Evolutionary conservation across 495 filamentous ascomycete species (phyloP), one percentile per base, ranked within the genome.

Genomic region (Massariosphaeria phaeospora): DNA sequence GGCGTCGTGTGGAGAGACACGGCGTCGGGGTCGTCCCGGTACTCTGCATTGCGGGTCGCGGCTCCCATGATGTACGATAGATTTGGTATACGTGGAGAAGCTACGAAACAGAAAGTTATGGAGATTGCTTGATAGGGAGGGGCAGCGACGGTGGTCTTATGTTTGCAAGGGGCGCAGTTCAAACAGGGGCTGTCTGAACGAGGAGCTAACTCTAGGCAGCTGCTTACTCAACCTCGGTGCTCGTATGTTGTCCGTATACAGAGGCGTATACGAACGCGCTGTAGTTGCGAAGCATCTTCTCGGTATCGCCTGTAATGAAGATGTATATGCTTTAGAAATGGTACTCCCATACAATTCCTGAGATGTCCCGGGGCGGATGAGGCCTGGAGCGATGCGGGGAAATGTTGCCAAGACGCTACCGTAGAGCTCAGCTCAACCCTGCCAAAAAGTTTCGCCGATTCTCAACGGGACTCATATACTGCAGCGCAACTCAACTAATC

Each of bases 1-100:
- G 55, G 60, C 1, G 63, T 66, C 2, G 66, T 68, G 45, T 66
- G 66, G 25, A 68, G 30, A 2, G 66, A 68, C 1, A 66, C 44
- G 11, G 63, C 52, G 33, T 68, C 66, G 1, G 65, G 56, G 34
- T 63, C 59, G 48, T 67, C 63, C 13, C 59, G 59, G 41, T 63
- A 66, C 7, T n/a, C 51, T 17, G 43, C 23, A 8, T 41, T 15
- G 13, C 17, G 21, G 9, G 38, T 41, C n/a, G n/a, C n/a, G n/a
- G n/a, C n/a, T n/a, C n/a, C n/a, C n/a, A n/a, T n/a, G n/a, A n/a
- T n/a, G n/a, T n/a, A n/a, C n/a, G n/a, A n/a, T n/a, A n/a, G n/a
- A n/a, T n/a, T n/a, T n/a, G n/a, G n/a, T n/a, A n/a, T n/a, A n/a
- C n/a, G n/a, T n/a, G n/a, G 10, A 23, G 43, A 24, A 29, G 8